phyloP scores from a whole-genome alignment of 1,284 basidiomycete genomes.

The Coniferiporia sulphurascens region DNA sequence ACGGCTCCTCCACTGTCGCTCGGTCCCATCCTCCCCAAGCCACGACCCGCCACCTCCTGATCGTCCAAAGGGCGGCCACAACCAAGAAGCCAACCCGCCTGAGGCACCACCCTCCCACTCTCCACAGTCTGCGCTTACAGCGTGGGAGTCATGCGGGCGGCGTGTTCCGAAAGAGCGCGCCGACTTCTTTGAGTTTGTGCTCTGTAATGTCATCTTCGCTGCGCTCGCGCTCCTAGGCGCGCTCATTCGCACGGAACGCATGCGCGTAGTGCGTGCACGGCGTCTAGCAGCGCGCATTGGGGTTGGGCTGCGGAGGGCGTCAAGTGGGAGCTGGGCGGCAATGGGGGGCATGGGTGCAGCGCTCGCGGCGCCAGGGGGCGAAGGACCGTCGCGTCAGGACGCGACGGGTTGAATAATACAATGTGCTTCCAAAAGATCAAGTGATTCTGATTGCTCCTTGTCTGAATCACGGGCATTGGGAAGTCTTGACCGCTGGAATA shows the following conservation, averaged over 20 bases:
- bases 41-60: slow-evolving; percentile 16
- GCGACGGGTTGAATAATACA: neutral
- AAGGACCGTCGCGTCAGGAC: slow-evolving; percentile 6
- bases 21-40: slow-evolving; percentile 24
- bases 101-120: slow-evolving; percentile 21
- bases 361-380: neutral
- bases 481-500: neutral
- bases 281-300: slow-evolving; percentile 83
- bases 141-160: slow-evolving; percentile 88
- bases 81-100: slow-evolving; percentile 21
- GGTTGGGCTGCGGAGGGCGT: slow-evolving; percentile 27
- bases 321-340: slow-evolving; percentile 14
- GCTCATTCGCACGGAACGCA: slow-evolving; percentile 59
- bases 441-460: neutral
- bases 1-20: slow-evolving; percentile 73
- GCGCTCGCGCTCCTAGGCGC: slow-evolving; percentile 60
- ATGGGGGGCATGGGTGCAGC: slow-evolving; percentile 14
- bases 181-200: slow-evolving; percentile 86
- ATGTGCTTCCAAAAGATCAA: neutral
- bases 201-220: slow-evolving; percentile 72
- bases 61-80: slow-evolving; percentile 15
- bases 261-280: slow-evolving; percentile 70
- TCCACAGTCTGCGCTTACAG: slow-evolving; percentile 60
- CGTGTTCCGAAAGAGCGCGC: slow-evolving; percentile 71
- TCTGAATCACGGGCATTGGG: neutral